phyloP scores from a whole-genome alignment of 352 stramenopile species.

The Pythium diclinum region DNA sequence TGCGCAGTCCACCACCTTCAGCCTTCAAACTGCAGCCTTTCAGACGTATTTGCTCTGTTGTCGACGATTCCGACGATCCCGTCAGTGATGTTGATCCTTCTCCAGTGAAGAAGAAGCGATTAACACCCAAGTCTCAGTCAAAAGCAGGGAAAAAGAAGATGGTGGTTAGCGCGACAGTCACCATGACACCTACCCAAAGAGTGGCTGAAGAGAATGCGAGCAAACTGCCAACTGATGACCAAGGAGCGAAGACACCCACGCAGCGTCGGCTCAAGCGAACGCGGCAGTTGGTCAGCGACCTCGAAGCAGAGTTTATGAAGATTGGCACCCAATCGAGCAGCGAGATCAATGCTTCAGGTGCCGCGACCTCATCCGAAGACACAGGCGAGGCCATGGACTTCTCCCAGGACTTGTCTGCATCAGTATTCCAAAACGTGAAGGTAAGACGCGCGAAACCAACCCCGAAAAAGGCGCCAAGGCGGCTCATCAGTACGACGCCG shows the following conservation, averaged over 20 bases:
- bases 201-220: background rate
- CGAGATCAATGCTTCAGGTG: constrained; percentile 8
- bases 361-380: constrained; percentile 17
- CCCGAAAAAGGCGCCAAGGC: background rate
- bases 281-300: constrained; percentile 17
- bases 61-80: constrained; percentile 43
- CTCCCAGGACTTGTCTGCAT: constrained; percentile 14
- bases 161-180: constrained; percentile 4
- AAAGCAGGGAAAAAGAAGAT: background rate
- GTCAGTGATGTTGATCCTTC: constrained; percentile 9
- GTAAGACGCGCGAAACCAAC: background rate
- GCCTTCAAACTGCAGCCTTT: constrained; percentile 28
- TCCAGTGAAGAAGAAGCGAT: constrained; percentile 12
- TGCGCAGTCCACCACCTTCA: constrained; percentile 23
- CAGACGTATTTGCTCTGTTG: constrained; percentile 42
- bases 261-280: constrained; percentile 20
- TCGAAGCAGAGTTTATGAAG: constrained; percentile 26
- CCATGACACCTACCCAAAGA: constrained; percentile 4
- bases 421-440: background rate
- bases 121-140: background rate
- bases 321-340: constrained; percentile 18
- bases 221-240: background rate
- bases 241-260: background rate
- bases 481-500: background rate
- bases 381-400: constrained; percentile 7